These are phyloP conservation scores for Saccharomyces jurei DNA, from an alignment of 805 yeast genomes.

Conservation along the genomic window DNA sequence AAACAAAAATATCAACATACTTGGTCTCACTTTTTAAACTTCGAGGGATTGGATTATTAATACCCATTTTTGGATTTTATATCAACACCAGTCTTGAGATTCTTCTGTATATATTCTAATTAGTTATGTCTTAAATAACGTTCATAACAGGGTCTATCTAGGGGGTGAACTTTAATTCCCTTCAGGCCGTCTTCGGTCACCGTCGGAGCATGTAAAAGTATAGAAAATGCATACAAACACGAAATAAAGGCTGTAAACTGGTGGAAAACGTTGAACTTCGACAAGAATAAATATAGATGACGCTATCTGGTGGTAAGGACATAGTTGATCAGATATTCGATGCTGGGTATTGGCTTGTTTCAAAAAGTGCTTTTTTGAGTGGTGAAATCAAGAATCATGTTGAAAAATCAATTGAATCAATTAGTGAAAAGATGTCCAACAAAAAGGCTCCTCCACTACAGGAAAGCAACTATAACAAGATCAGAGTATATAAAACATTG, in stretches of 20 bases:
- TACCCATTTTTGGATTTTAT: conserved; percentile 40
- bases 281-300: neutral
- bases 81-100: neutral
- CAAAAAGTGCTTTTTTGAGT: conserved; percentile 7
- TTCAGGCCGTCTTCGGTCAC: neutral
- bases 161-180: neutral
- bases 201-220: neutral
- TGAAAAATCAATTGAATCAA: conserved; percentile 4
- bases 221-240: neutral
- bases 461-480: neutral
- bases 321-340: conserved; percentile 22
- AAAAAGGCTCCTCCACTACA: neutral
- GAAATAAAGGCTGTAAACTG: neutral
- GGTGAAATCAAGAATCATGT: conserved; percentile 7
- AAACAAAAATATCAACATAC: conserved; percentile 40
- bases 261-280: too few species aligned
- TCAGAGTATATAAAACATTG: neutral
- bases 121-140: neutral
- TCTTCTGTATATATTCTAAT: neutral
- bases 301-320: conserved; percentile 9
- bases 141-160: neutral
- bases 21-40: conserved; percentile 75
- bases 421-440: neutral
- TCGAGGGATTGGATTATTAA: conserved; percentile 92
- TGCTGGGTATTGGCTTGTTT: conserved; percentile 10